These are phyloP conservation scores for Aureobasidium sp. DNA, from an alignment of 2,329 filamentous ascomycete genomes.

Conservation along the genomic window DNA sequence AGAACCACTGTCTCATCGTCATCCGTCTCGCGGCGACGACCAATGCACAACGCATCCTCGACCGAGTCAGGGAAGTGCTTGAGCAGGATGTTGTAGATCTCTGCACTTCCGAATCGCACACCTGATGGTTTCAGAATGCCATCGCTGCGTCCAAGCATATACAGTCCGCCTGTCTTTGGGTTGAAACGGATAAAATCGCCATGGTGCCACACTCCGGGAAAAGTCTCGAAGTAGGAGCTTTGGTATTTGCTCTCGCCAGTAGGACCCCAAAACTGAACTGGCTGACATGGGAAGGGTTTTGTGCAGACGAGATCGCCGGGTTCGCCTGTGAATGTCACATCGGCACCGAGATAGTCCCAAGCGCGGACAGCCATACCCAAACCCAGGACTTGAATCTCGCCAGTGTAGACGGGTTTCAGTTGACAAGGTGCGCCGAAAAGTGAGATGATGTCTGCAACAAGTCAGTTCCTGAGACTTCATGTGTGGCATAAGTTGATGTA, in stretches of 20 bases:
- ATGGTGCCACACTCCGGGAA: slow-evolving; percentile 78
- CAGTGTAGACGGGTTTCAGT: slow-evolving; percentile 42
- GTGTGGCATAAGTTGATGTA: slow-evolving; percentile 39
- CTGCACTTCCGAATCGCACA: slow-evolving; percentile 84
- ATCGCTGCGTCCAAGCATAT: slow-evolving; percentile 89
- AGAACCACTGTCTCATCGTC: slow-evolving; percentile 79
- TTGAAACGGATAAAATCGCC: slow-evolving; percentile 81
- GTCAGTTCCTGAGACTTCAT: neutral
- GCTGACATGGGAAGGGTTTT: slow-evolving; percentile 82
- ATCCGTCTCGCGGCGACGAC: slow-evolving; percentile 63
- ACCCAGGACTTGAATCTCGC: slow-evolving; percentile 45
- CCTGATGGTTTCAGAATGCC: slow-evolving; percentile 89
- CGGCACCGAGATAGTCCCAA: slow-evolving; percentile 48
- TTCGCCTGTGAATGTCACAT: slow-evolving; percentile 55
- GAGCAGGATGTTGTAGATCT: slow-evolving; percentile 93
- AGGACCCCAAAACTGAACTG: slow-evolving; percentile 77
- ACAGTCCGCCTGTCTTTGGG: slow-evolving; percentile 63
- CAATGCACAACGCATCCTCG: slow-evolving; percentile 82
- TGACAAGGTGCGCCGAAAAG: slow-evolving; percentile 79
- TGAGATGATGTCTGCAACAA: slow-evolving; percentile 79
- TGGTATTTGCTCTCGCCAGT: slow-evolving; percentile 69
- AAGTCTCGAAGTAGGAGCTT: slow-evolving; percentile 81
- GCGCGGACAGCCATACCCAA: slow-evolving; percentile 46
- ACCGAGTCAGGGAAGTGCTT: slow-evolving; percentile 72
- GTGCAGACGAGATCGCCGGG: slow-evolving; percentile 85